Evolutionary conservation across 257 asterid genomes (phyloP).

Genomic region (Solanum rostratum): DNA sequence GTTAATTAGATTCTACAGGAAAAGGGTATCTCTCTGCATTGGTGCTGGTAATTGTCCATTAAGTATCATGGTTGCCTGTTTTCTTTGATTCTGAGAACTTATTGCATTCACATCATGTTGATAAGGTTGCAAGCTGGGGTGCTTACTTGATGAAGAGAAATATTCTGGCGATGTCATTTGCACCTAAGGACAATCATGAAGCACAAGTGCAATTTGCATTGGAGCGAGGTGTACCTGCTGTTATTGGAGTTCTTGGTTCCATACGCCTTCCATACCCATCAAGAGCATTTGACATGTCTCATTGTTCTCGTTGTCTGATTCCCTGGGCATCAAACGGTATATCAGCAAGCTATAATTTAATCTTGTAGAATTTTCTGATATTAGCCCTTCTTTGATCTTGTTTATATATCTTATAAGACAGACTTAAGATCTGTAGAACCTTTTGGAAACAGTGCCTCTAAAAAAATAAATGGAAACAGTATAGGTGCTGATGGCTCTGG

Average conservation of each 20-base stretch:
- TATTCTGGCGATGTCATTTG: slow-evolving; percentile 78
- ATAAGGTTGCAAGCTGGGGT: slow-evolving; percentile 94
- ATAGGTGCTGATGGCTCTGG: not conserved
- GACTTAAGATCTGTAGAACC: not conserved
- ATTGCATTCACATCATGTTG: not conserved
- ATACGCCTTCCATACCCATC: slow-evolving; percentile 76
- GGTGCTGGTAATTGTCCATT: not conserved
- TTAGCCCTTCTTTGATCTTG: not conserved
- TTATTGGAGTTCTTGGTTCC: slow-evolving; percentile 79
- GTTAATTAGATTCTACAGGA: not conserved
- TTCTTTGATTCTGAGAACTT: not conserved
- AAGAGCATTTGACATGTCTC: slow-evolving; percentile 85
- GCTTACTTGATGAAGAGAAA: slow-evolving; percentile 85
- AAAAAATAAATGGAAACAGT: not conserved
- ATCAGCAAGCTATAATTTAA: not conserved
- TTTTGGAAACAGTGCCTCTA: not conserved
- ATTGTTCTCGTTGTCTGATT: slow-evolving; percentile 90
- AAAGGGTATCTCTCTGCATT: not conserved
- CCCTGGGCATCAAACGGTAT: slow-evolving; percentile 78
- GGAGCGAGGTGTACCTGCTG: slow-evolving; percentile 94
- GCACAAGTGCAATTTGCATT: slow-evolving; percentile 94
- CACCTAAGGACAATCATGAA: slow-evolving; percentile 91
- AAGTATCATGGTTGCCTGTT: not conserved
- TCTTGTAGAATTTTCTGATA: not conserved
- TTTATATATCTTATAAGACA: not conserved